Evolutionary conservation across 2,329 filamentous ascomycete species (phyloP), one percentile per base, ranked within the genome.

Genomic region (Venturia asperata): DNA sequence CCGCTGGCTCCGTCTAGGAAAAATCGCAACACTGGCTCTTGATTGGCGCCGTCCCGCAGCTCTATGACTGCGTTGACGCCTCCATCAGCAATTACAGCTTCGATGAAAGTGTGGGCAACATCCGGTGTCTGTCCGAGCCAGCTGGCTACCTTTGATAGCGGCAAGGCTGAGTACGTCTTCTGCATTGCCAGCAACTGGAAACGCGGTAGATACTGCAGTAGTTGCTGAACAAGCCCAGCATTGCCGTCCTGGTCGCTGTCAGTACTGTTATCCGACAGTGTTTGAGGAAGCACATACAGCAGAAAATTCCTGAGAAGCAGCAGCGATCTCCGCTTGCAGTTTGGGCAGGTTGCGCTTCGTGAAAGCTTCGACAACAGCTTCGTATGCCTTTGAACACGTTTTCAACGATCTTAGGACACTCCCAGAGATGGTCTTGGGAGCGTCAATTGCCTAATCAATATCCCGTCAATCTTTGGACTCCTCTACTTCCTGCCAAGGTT

Each of bases 151-250:
- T 81, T 81, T 5, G 78, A 74, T 11, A 87, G 76, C 4, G 83
- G 82, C 42, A 88, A 77, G 6, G 85, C 84, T 41, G 83, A 82
- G 72, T 93, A 97, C 3, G 90, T 86, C 63, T 84, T 83, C 56
- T 87, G 86, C 34, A 97, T 80, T 66, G 86, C 86, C 42, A 88
- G 80, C 66, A 97, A 85, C 67, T 89, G 87, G 78, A 88, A 91
- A 70, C 87, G 86, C 69, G 89, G 86, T 72, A 92, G 90, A 11
- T 89, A 86, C 24, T 83, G 78, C 47, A 88, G 74, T 13, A 93
- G 87, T 73, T 91, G 85, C 5, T 80, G 77, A 15, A 96, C 80
- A 17, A 97, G 82, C 3, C 87, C 84, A 4, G 78, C 75, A 71
- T 95, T 97, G 60, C 85, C 84, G 70, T 97, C 92, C 69, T 83